Conservation (phyloP, 1,284 basidiomycete species). For the Vanrija humicola region DNA sequence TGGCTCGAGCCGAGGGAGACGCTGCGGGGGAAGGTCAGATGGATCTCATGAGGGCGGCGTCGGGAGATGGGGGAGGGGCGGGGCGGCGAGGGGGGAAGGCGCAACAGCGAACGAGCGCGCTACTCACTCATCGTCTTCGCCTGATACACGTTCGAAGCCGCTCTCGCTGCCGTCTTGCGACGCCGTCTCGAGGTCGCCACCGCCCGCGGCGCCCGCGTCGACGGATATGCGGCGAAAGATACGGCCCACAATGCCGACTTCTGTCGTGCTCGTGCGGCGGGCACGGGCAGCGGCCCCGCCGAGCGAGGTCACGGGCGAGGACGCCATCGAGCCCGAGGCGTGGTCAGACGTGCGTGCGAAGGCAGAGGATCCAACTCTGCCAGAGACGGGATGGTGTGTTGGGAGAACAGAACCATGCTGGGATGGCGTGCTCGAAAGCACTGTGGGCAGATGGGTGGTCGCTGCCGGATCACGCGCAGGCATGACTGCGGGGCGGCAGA, state of each 20-base stretch:
- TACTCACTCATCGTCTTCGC: conserved; percentile 6
- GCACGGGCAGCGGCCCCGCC: background rate
- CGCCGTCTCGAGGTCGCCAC: background rate
- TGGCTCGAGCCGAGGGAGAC: conserved; percentile 7
- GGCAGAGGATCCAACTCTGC: conserved; percentile 19
- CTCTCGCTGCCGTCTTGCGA: background rate
- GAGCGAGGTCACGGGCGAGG: no score
- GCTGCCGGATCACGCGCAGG: conserved; percentile 39
- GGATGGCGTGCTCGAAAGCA: conserved; percentile 13
- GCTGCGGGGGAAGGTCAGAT: background rate
- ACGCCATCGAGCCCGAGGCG: no score
- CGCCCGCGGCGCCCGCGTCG: no score
- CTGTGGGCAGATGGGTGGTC: conserved; percentile 27
- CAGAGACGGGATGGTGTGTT: conserved; percentile 12
- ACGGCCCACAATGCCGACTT: conserved; percentile 4
- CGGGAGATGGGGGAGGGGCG: background rate
- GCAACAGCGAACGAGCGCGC: background rate
- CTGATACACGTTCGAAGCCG: background rate
- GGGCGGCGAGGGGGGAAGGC: background rate
- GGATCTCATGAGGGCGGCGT: no score
- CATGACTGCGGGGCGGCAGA: conserved; percentile 17
- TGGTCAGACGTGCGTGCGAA: conserved; percentile 16
- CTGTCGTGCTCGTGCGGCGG: conserved; percentile 5
- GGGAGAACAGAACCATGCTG: conserved; percentile 10
- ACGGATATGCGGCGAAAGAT: conserved; percentile 6